These are phyloP conservation scores for Neoboletus magnificus DNA, from an alignment of 768 basidiomycete genomes.

Conservation along the genomic window DNA sequence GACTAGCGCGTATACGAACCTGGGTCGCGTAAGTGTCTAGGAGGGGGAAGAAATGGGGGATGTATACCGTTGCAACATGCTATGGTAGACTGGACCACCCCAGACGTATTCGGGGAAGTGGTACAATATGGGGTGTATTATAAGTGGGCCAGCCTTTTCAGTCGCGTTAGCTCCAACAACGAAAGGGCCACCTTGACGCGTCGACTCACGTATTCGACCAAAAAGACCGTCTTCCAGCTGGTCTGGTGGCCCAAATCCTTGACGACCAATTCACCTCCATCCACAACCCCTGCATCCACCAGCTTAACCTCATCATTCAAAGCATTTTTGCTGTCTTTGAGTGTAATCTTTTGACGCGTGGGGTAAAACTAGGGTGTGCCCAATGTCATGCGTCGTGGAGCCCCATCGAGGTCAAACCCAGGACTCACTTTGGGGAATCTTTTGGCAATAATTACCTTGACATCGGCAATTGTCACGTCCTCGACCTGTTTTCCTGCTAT, in stretches of 20 bases:
- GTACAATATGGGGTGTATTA: constrained; percentile 87
- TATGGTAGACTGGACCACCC: constrained; percentile 66
- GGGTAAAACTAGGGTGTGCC: constrained; percentile 53
- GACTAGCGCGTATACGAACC: constrained; percentile 70
- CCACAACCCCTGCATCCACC: constrained; percentile 49
- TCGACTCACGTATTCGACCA: constrained; percentile 87
- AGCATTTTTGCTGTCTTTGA: constrained; percentile 58
- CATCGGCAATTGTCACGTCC: constrained; percentile 58
- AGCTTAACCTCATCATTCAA: constrained; percentile 65
- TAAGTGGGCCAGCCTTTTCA: constrained; percentile 73
- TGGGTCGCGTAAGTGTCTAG: constrained; percentile 22
- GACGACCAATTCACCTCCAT: constrained; percentile 64
- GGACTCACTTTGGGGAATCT: constrained; percentile 48
- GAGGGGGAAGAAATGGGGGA: not conserved
- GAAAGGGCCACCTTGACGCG: not conserved
- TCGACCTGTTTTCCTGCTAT: constrained; percentile 41
- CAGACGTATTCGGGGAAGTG: constrained; percentile 68
- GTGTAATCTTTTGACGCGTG: constrained; percentile 69
- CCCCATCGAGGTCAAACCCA: not conserved
- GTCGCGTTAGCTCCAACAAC: constrained; percentile 1
- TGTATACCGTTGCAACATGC: constrained; percentile 69
- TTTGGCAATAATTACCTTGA: constrained; percentile 62
- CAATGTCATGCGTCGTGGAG: not conserved
- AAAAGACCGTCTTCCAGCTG: constrained; percentile 83
- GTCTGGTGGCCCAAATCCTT: constrained; percentile 94